phyloP scores from a whole-genome alignment of 352 stramenopile species.

The Phytophthora sp. region DNA sequence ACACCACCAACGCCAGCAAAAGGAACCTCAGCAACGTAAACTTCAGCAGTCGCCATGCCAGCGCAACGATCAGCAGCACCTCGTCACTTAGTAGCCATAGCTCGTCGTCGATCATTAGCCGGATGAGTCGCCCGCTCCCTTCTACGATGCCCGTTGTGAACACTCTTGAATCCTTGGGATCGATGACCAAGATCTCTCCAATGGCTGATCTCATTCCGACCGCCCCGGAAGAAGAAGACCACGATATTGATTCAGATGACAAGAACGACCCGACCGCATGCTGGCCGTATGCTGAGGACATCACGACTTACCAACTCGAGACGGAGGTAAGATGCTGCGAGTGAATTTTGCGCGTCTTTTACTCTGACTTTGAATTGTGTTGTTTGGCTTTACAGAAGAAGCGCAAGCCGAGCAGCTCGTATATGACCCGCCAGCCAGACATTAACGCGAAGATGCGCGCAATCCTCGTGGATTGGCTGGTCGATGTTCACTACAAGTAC shows the following conservation, averaged over 20 bases:
- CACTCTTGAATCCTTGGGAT: constrained; percentile 43
- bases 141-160: constrained; percentile 41
- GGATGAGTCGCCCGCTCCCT: constrained; percentile 32
- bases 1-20: constrained; percentile 27
- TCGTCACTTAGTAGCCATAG: constrained; percentile 17
- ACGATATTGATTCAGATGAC: constrained; percentile 84
- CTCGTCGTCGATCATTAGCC: constrained; percentile 34
- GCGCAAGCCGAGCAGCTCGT: constrained; percentile 64
- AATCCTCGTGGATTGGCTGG: constrained; percentile 99
- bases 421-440: constrained; percentile 93
- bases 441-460: constrained; percentile 99
- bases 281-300: constrained; percentile 87
- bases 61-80: constrained; percentile 1
- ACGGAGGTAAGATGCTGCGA: constrained; percentile 46
- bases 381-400: constrained; percentile 47
- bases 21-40: constrained; percentile 34
- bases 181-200: constrained; percentile 37
- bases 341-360: not conserved
- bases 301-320: constrained; percentile 81
- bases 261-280: constrained; percentile 62
- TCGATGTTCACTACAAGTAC: constrained; percentile 92
- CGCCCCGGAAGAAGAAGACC: constrained; percentile 32
- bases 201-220: constrained; percentile 28
- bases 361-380: constrained; percentile 8
- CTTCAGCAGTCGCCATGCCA: constrained; percentile 25